Evolutionary conservation across 768 basidiomycete species (phyloP), one percentile per base, ranked within the genome.

Genomic region (Suillus americanus): DNA sequence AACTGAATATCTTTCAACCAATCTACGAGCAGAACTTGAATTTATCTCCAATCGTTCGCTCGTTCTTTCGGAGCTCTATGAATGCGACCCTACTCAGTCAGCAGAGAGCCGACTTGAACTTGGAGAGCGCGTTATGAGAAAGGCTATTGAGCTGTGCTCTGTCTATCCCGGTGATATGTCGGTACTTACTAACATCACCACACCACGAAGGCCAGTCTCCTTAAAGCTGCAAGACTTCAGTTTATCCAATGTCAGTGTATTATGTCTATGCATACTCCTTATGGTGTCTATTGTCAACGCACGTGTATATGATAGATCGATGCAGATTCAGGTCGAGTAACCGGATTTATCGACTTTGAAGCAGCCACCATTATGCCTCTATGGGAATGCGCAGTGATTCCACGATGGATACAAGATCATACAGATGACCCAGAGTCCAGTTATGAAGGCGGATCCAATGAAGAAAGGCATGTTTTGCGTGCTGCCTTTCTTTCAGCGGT

Each of bases 61-160:
- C 10, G n/a, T 46, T n/a, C 45, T 46, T 3, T 25, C 46, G 12
- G 23, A 50, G 13, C 48, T 50, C 12, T 10, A 25, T 3, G 23
- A 13, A 23, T 50, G 13, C 4, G 23, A 48, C 13, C 13, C 13
- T 25, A 45, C 50, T 28, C 16, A 62, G 30, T 10, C 1, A 23
- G 40, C 61, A 46, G 45, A 41, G n/a, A 62, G 61, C 38, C 46
- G 61, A 23, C 61, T 62, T 55, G 61, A 62, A 35, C 30, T 62
- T 16, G 61, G 41, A 8, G 61, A 62, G 37, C 61, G 48, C n/a
- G 14, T 18, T 9, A 33, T 62, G 9, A 25, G 61, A n/a, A 54
- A 62, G 48, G 61, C 33, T 35, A 33, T 54, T 10, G 46, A 62
- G 35, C 30, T 62, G 12, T 54, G 61, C n/a, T 46, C 25, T 12